These are phyloP conservation scores for Grosmannia penicillata DNA, from an alignment of 2,329 filamentous ascomycete species.

Conservation along the genomic window DNA sequence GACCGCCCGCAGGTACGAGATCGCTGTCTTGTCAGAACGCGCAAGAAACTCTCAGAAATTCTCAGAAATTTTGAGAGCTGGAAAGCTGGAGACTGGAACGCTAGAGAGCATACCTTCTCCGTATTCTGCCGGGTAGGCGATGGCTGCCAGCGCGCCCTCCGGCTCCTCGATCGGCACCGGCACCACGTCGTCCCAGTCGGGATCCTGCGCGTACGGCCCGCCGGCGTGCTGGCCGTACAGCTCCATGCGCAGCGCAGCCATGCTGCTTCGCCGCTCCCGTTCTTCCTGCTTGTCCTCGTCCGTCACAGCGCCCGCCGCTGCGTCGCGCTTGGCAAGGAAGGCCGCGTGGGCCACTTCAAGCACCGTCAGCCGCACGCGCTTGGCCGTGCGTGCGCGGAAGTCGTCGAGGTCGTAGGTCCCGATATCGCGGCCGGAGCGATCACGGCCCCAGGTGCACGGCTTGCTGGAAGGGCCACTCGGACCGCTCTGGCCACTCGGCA, in stretches of 20 bases:
- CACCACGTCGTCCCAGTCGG: conserved; percentile 69
- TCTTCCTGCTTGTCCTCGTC: conserved; percentile 30
- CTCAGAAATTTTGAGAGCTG: conserved; percentile 1
- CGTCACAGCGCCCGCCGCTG: conserved; percentile 12
- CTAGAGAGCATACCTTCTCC: conserved; percentile 43
- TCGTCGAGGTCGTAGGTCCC: conserved; percentile 31
- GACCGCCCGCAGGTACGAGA: conserved; percentile 82
- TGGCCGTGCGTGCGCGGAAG: conserved; percentile 26
- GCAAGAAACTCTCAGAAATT: too few species aligned
- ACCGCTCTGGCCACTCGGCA: too few species aligned
- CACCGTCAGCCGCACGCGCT: conserved; percentile 26
- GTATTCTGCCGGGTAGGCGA: conserved; percentile 83
- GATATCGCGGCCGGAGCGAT: conserved; percentile 33
- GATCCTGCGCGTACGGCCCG: conserved; percentile 47
- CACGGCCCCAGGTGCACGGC: conserved; percentile 31
- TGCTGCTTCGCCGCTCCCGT: conserved; percentile 30
- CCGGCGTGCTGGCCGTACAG: conserved; percentile 34
- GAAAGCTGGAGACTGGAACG: conserved; percentile 1
- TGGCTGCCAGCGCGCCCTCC: conserved; percentile 72
- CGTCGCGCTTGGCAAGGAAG: conserved; percentile 25
- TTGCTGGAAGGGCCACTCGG: conserved; percentile 7
- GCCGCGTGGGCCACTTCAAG: conserved; percentile 28
- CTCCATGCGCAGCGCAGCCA: conserved; percentile 34
- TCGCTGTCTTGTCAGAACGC: conserved; percentile 40
- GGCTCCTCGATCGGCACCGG: conserved; percentile 78